phyloP scores from a whole-genome alignment of 257 asterid species.

The Paulownia fortunei region DNA sequence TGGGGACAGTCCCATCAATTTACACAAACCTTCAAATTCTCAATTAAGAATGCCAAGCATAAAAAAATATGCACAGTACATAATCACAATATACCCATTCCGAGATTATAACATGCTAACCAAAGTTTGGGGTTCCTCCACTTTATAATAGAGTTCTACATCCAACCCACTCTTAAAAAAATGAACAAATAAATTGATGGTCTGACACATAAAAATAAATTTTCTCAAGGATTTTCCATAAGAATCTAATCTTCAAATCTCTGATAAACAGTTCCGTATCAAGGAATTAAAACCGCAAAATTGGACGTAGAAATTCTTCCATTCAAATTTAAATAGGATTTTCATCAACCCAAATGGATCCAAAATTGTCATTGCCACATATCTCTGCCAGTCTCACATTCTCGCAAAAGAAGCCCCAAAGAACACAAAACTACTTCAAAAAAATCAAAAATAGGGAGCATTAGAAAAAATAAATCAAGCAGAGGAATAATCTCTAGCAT shows the following conservation, averaged over 20 bases:
- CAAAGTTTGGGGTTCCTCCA: background rate
- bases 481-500: background rate
- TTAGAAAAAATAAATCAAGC: background rate
- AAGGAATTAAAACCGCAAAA: background rate
- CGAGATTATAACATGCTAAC: background rate
- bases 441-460: background rate
- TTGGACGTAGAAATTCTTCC: background rate
- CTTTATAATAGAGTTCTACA: too few species aligned
- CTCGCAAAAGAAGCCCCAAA: background rate
- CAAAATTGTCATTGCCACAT: background rate
- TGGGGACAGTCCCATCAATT: too few species aligned
- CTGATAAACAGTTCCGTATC: background rate
- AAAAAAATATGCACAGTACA: too few species aligned
- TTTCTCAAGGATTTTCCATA: background rate
- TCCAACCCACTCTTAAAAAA: background rate
- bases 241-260: background rate
- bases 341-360: too few species aligned
- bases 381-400: background rate
- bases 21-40: too few species aligned
- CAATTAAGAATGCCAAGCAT: too few species aligned
- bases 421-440: background rate
- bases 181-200: background rate
- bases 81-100: too few species aligned
- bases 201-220: background rate
- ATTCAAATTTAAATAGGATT: background rate